Base-by-base conservation (phyloP, 768 basidiomycete genomes). In the Steccherinum ochraceum region DNA sequence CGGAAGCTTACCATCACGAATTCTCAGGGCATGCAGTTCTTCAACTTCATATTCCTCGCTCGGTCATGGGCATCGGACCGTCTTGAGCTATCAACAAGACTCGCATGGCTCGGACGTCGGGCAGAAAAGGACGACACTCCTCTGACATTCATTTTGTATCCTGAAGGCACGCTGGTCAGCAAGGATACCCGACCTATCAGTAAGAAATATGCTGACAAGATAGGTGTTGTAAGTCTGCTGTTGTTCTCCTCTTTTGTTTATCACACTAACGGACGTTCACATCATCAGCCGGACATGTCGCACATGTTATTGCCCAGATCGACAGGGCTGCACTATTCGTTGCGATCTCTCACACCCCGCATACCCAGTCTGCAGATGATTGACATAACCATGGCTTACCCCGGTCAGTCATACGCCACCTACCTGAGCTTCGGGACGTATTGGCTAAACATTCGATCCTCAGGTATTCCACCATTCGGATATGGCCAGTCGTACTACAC, bases 161-260 rank as follows among this genome's bases (percentile, higher is more conserved):
- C 96, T 0, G 96, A 99, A 66, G 96, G 96, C 24, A 97, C 95
- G 3, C 83, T 98, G 23, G 86, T 94, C 12, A 93, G 90, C 66
- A 77, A 80, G 55, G 74, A 93, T 54, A 98, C 94, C 3, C 69
- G 91, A 44, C 92, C 91, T 0, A 74, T 86, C 57, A 93, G 89
- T 67, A 82, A 80, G 69, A 86, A 84, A 60, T 98, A 83, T 62
- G 93, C 94, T 4, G 84, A 92, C 51, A 93, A 89, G 69, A 79
- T 83, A 61, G 89, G 87, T 4, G 83, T 95, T 51, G 93, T 95
- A 61, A 70, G 93, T 78, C 13, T n/a, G n/a, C n/a, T n/a, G n/a
- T n/a, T n/a, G n/a, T n/a, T n/a, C n/a, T n/a, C n/a, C n/a, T n/a
- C n/a, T n/a, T n/a, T 24, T 7, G 45, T 30, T 19, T 26, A 35